A percentile compares a stretch with the other conserved stretches of the same genome.
phyloP scores from a whole-genome alignment of 148 eudicot genomes.

The Persicaria maculosa region DNA sequence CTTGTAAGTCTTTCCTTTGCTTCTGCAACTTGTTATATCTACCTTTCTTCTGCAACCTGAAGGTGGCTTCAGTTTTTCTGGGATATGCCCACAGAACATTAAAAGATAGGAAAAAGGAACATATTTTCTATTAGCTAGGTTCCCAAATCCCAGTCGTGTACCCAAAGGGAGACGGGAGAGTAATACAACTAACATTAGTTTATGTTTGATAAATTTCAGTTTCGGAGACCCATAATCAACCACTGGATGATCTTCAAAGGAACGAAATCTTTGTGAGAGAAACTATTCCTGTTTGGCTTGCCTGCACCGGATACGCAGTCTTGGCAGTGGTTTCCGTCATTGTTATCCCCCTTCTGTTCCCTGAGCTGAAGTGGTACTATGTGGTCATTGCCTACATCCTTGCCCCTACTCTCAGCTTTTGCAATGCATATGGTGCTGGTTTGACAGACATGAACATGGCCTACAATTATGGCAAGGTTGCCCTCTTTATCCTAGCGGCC shows the following conservation, averaged over 20 bases:
- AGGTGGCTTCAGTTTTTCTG: not conserved
- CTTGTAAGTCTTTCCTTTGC: constrained; percentile 28
- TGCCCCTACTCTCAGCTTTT: constrained; percentile 81
- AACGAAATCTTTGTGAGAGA: constrained; percentile 58
- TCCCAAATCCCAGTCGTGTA: not conserved
- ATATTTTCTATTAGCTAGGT: not conserved
- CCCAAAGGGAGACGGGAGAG: not conserved
- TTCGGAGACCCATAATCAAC: constrained; percentile 28
- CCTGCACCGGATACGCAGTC: constrained; percentile 48
- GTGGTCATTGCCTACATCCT: constrained; percentile 56
- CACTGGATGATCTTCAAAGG: constrained; percentile 44
- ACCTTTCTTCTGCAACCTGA: not conserved
- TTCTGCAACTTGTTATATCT: not conserved
- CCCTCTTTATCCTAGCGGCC: constrained; percentile 70
- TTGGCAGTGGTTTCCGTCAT: constrained; percentile 60
- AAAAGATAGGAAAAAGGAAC: not conserved
- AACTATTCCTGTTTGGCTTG: constrained; percentile 65
- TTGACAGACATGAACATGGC: constrained; percentile 93
- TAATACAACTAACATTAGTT: not conserved
- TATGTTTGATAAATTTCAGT: constrained; percentile 17
- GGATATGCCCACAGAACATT: not conserved
- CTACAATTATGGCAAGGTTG: constrained; percentile 85
- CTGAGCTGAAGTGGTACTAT: constrained; percentile 73
- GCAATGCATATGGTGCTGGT: constrained; percentile 93
- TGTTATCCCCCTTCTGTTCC: constrained; percentile 69